Evolutionary conservation across 176 grass and related monocot species (phyloP), one percentile per base, ranked within the genome.

Genomic region (Oryza meridionalis): DNA sequence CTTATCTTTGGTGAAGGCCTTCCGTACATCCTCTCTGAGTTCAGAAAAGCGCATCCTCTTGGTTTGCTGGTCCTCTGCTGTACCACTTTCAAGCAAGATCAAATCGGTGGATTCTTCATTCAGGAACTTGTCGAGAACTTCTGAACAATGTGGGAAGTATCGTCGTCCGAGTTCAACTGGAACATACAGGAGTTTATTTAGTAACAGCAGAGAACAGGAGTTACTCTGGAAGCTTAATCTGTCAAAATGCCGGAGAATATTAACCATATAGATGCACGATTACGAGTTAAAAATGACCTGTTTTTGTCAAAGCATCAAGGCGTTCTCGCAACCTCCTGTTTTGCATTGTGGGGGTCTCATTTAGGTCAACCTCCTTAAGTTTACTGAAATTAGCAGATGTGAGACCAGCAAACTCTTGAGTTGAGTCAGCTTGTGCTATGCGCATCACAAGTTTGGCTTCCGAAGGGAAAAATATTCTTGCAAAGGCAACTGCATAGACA

Each of bases 1-100:
- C 84, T 99, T 99, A 75, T 99, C 93, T 90, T 94, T 96, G 51
- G 58, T 90, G 78, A 96, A 99, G 68, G 96, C 96, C 78, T 89
- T 96, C 31, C 72, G 65, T 13, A 99, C 96, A 16, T 99, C 93
- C 25, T 96, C 93, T 90, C 75, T 99, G 43, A 99, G 86, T 81
- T 96, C 91, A 53, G 86, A 94, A 51, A 99, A 99, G 40, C 97
- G 93, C 79, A 82, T 72, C 75, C 88, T 76, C 78, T 90, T 96
- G 42, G 81, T 80, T 37, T 43, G 83, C 55, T 99, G 93, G 68
- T 96, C 97, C 53, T 99, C 96, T 7, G 21, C 15, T 13, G 75
- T 86, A 37, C 96, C 96, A 70, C 86, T 94, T 73, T 90, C 90
- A n/a, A 96, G 91, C 71, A 89, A 94, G 65, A 88, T 59, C 65